Evolutionary conservation across 1,284 basidiomycete species (phyloP).

Genomic region (Pterula multifida): DNA sequence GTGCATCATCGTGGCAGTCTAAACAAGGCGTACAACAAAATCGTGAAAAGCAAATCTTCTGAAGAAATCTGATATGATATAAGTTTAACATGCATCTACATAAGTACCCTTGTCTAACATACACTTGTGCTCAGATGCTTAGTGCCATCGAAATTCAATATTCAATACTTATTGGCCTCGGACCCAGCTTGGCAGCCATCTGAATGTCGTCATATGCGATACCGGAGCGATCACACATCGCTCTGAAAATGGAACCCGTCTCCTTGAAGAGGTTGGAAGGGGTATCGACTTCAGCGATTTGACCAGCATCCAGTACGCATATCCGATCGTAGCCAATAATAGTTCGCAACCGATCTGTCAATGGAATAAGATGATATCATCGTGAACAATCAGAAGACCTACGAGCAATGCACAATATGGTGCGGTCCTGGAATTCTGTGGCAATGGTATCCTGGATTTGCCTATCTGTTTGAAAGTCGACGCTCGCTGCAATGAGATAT

Average conservation of each 20-base stretch:
- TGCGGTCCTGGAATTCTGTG: constrained; percentile 68
- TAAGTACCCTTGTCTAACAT: no score
- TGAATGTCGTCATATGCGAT: constrained; percentile 40
- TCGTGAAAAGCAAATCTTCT: no score
- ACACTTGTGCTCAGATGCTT: no score
- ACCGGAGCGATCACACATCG: constrained; percentile 51
- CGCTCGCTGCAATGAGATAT: constrained; percentile 36
- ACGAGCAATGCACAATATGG: constrained; percentile 74
- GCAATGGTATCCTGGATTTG: constrained; percentile 84
- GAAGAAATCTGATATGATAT: no score
- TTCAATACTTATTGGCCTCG: no score
- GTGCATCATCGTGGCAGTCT: no score
- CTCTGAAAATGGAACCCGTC: constrained; percentile 41
- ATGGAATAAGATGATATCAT: constrained; percentile 3
- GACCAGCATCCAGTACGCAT: constrained; percentile 64
- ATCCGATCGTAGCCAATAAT: constrained; percentile 69
- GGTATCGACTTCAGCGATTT: constrained; percentile 54
- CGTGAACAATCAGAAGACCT: constrained; percentile 15
- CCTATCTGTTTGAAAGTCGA: constrained; percentile 75
- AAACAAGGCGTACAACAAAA: no score
- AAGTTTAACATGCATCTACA: no score
- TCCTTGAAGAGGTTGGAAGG: constrained; percentile 43
- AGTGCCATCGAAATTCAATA: no score
- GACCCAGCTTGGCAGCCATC: neutral
- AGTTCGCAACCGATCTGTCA: constrained; percentile 56